These are phyloP conservation scores for Penicillium waksmanii DNA, from an alignment of 495 filamentous ascomycete species.

Conservation along the genomic window DNA sequence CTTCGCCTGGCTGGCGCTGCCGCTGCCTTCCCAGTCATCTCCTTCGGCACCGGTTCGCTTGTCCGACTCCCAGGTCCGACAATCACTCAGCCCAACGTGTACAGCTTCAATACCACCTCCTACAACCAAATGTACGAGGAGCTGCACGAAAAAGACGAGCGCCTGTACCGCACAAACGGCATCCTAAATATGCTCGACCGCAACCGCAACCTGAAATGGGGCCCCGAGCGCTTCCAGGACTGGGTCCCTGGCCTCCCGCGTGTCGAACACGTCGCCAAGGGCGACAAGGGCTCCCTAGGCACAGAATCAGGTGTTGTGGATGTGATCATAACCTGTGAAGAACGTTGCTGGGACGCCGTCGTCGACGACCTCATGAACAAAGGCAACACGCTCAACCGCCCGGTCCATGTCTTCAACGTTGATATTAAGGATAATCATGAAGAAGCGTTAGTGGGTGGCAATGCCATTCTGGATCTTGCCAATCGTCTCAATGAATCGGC, in stretches of 20 bases:
- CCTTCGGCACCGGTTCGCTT: conserved; percentile 94
- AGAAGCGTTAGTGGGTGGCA: conserved; percentile 88
- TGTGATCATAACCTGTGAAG: conserved; percentile 96
- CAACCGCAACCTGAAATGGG: conserved; percentile 89
- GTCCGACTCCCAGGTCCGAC: conserved; percentile 93
- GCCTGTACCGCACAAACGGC: conserved; percentile 89
- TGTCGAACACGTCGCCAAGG: conserved; percentile 56
- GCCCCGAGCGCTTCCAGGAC: conserved; percentile 97
- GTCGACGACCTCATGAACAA: conserved; percentile 89
- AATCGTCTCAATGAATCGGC: conserved; percentile 85
- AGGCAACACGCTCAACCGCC: conserved; percentile 80
- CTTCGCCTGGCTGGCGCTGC: conserved; percentile 77
- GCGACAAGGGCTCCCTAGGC: conserved; percentile 73
- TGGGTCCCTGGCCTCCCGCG: conserved; percentile 89
- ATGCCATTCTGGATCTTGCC: conserved; percentile 90
- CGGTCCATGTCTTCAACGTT: conserved; percentile 96
- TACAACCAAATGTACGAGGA: conserved; percentile 91
- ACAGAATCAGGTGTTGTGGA: conserved; percentile 91
- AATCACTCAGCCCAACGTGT: conserved; percentile 93
- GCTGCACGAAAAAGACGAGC: conserved; percentile 79
- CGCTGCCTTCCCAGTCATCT: conserved; percentile 85
- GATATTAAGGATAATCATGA: conserved; percentile 99
- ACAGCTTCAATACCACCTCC: conserved; percentile 92
- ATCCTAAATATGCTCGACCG: conserved; percentile 93
- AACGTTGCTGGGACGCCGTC: conserved; percentile 98